Evolutionary conservation across 2,329 filamentous ascomycete species (phyloP), one percentile per base, ranked within the genome.

Genomic region (Colletotrichum caudatum): DNA sequence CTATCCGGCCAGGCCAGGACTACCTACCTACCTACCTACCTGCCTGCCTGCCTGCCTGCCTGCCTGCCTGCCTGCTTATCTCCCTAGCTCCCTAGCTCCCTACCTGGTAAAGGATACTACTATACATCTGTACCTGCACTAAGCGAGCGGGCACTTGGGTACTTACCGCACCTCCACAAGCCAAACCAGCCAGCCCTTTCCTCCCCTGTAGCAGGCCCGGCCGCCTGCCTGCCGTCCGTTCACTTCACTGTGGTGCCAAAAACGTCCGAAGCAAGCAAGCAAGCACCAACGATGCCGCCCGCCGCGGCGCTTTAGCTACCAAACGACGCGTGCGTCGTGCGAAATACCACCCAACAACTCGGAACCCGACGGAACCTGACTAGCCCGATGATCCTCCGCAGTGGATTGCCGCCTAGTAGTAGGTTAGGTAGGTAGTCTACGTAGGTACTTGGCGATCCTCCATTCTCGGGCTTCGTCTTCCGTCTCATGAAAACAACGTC

Each of bases 331-430:
- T 70, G 67, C 63, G 63, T 50, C 46, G 6, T 39, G 51, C 35
- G 58, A 56, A 60, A 37, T 20, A 46, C n/a, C 64, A 53, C 41
- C 56, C 12, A 50, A 48, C 18, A 65, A 16, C 66, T 61, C 54
- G 54, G 56, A 44, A 62, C 46, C 46, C 54, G 65, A 64, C 69
- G 66, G 60, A 64, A 64, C 41, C 62, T 51, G 62, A 62, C 62
- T 72, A 71, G 70, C 41, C n/a, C 26, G 44, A 53, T 39, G 70
- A 71, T 72, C 35, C 70, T 51, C 62, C 50, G 57, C 61, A 50
- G 71, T 71, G 57, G 53, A 65, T 56, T 61, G 5, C 29, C 29
- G 3, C 29, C 29, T 29, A 29, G 3, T 4, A n/a, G n/a, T 29
- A 29, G 29, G 29, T 29, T 29, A 29, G 29, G 29, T 29, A 29